Percentiles rank a stretch among this genome's conserved stretches.
Evolutionary conservation across 176 grass and related monocot species (phyloP).

Genomic region (Zoysia japonica): DNA sequence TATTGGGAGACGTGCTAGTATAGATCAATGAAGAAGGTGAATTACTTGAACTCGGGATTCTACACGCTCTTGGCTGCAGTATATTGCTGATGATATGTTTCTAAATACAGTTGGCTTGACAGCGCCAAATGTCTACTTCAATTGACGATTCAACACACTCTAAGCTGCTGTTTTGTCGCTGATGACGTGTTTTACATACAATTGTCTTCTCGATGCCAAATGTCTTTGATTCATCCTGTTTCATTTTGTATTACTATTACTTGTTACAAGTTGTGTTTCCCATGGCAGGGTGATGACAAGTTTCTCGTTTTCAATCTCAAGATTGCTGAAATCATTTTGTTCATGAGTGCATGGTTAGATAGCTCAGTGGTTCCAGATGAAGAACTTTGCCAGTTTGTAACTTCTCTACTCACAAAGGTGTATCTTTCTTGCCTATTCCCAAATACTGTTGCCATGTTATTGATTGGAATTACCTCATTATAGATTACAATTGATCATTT

Average conservation of each 20-base stretch:
- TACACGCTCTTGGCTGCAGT: neutral
- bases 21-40: neutral
- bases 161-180: neutral
- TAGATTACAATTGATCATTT: neutral
- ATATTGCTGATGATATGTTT: neutral
- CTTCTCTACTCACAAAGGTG: conserved; percentile 51
- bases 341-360: conserved; percentile 50
- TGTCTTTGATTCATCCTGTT: neutral
- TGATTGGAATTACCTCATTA: neutral
- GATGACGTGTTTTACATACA: neutral
- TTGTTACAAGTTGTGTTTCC: conserved; percentile 26
- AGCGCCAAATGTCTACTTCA: neutral
- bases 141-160: neutral
- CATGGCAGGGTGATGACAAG: conserved; percentile 69
- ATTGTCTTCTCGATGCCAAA: conserved; percentile 8
- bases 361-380: conserved; percentile 46
- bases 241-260: conserved; percentile 8
- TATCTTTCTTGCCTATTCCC: conserved; percentile 3
- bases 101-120: neutral
- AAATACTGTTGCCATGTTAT: neutral
- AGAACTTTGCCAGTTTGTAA: conserved; percentile 64
- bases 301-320: conserved; percentile 66
- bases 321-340: conserved; percentile 73
- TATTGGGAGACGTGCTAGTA: conserved; percentile 6
- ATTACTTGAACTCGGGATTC: neutral